phyloP scores from a whole-genome alignment of 306 rosid species.

The Cicer pinnatifidum region DNA sequence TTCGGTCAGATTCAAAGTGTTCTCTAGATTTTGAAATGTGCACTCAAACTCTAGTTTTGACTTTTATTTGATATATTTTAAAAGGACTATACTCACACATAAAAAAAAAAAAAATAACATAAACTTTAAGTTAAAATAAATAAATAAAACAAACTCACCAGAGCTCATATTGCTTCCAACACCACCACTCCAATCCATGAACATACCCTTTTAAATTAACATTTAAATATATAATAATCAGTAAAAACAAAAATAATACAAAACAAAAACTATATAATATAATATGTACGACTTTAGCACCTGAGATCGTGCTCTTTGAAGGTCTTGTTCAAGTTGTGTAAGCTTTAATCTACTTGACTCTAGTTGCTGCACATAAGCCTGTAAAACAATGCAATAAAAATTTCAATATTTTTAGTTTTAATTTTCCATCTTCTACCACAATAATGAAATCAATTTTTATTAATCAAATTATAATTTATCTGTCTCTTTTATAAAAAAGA shows the following conservation, averaged over 20 bases:
- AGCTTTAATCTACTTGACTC: slow-evolving; percentile 91
- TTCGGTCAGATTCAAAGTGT: slow-evolving; percentile 41
- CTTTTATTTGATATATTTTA: slow-evolving; percentile 12
- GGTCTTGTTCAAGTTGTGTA: slow-evolving; percentile 86
- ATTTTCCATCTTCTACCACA: not conserved
- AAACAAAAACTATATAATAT: not conserved
- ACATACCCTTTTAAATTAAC: slow-evolving; percentile 59
- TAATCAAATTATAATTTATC: no score
- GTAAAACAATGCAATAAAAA: slow-evolving; percentile 17
- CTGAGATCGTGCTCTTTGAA: slow-evolving; percentile 90
- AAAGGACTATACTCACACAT: not conserved
- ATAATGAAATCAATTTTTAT: not conserved
- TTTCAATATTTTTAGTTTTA: not conserved
- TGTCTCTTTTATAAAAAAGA: no score
- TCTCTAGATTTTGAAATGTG: slow-evolving; percentile 6
- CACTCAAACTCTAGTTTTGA: slow-evolving; percentile 44
- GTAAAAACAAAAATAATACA: not conserved
- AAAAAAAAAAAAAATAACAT: not conserved
- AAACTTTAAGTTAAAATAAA: not conserved
- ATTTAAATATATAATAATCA: slow-evolving; percentile 19
- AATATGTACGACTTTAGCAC: slow-evolving; percentile 46
- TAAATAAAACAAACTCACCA: slow-evolving; percentile 53
- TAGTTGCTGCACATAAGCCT: slow-evolving; percentile 95
- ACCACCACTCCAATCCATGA: slow-evolving; percentile 67
- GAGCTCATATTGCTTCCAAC: slow-evolving; percentile 70